These are phyloP conservation scores for Zymoseptoria passerinii DNA, from an alignment of 2,329 filamentous ascomycete genomes.

Conservation along the genomic window DNA sequence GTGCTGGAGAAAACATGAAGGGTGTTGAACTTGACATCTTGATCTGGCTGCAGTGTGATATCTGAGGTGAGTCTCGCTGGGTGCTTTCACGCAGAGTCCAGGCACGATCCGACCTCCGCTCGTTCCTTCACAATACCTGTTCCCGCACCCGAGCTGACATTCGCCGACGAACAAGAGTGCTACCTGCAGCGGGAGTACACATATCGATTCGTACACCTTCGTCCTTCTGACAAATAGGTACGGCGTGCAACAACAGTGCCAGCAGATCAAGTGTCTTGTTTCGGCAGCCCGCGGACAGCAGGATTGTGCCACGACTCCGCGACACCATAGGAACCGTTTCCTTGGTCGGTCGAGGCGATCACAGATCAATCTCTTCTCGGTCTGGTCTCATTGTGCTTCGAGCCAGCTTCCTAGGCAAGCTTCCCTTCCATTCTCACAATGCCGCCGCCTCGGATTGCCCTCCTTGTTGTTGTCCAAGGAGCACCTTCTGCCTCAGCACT, in stretches of 20 bases:
- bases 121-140: not conserved
- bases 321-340: not conserved
- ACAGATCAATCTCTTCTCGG: not conserved
- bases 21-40: not conserved
- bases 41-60: not conserved
- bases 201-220: not conserved
- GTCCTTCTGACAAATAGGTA: not conserved
- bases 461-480: conserved; percentile 21
- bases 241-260: not conserved
- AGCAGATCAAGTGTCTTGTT: not conserved
- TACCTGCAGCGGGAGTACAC: not conserved
- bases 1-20: not conserved
- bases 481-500: conserved; percentile 47
- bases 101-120: not conserved
- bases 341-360: not conserved
- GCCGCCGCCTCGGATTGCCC: conserved; percentile 9
- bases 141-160: not conserved
- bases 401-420: not conserved
- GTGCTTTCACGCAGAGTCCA: not conserved
- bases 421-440: conserved; percentile 6
- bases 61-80: not conserved
- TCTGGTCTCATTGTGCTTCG: not conserved
- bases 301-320: not conserved
- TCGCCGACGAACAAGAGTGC: not conserved
- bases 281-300: not conserved